Percentiles rank a stretch among this genome's conserved stretches.
Evolutionary conservation across 768 basidiomycete genomes (phyloP).

Genomic region (Tulasnella sp.): DNA sequence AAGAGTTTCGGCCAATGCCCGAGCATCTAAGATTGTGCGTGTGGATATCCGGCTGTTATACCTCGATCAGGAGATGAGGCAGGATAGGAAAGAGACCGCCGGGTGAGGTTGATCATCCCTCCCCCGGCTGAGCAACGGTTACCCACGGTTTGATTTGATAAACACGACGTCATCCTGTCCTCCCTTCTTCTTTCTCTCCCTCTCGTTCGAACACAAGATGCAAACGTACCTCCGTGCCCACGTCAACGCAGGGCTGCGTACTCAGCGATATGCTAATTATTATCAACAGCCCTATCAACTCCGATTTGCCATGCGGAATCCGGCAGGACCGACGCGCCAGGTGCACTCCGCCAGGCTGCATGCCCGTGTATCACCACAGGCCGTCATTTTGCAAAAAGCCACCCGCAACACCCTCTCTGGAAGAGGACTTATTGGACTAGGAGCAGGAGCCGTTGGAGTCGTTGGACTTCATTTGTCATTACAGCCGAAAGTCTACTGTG

Average conservation of each 20-base stretch:
- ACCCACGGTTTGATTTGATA: background rate
- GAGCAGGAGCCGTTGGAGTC: background rate
- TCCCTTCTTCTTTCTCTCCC: background rate
- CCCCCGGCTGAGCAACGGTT: background rate
- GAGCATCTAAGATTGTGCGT: too few relatives aligned
- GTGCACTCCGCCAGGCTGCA: background rate
- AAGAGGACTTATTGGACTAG: background rate
- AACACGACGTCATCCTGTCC: background rate
- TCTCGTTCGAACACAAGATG: background rate
- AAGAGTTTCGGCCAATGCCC: too few relatives aligned
- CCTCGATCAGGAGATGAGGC: too few relatives aligned
- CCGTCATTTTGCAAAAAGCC: background rate
- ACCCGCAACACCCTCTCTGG: background rate
- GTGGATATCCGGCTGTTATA: too few relatives aligned
- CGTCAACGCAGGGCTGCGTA: background rate
- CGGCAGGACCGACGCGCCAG: background rate
- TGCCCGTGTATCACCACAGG: background rate
- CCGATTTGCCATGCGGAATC: background rate
- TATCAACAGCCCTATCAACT: background rate
- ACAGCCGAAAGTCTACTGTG: background rate
- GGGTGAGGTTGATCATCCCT: background rate
- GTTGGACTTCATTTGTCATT: constrained; percentile 1
- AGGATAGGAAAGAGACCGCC: background rate
- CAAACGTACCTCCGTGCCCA: background rate
- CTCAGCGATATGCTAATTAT: background rate